Evolutionary conservation across 2,329 filamentous ascomycete species (phyloP).

Genomic region (Zasmidium cellare): DNA sequence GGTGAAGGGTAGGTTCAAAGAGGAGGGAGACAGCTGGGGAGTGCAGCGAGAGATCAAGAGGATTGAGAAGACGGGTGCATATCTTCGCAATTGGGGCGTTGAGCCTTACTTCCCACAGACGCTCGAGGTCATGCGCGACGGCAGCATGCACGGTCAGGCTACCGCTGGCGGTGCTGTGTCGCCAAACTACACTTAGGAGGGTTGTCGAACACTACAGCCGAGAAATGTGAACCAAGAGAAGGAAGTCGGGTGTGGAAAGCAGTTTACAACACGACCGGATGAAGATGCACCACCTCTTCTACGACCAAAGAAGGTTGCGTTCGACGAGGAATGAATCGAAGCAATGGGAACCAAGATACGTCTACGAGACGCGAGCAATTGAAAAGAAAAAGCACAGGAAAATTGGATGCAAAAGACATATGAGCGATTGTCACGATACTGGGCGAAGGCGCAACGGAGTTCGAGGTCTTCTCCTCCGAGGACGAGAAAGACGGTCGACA

Average conservation of each 20-base stretch:
- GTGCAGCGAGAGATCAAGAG: conserved; percentile 55
- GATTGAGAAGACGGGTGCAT: conserved; percentile 56
- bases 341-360: no score
- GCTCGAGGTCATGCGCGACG: conserved; percentile 49
- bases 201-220: neutral
- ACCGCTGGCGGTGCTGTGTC: conserved; percentile 2
- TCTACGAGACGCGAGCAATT: neutral
- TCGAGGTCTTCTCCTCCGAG: no score
- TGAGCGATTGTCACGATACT: neutral
- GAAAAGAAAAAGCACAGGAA: neutral
- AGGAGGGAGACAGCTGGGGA: conserved; percentile 54
- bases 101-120: conserved; percentile 56
- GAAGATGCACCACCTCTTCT: no score
- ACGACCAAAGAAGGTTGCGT: no score
- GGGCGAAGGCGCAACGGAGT: neutral
- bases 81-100: conserved; percentile 53
- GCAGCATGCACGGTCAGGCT: conserved; percentile 20
- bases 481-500: no score
- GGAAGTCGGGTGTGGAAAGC: no score
- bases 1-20: conserved; percentile 49
- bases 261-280: no score
- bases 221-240: no score
- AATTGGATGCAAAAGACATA: neutral
- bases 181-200: conserved; percentile 8
- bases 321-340: no score